These are phyloP conservation scores for Moringa oleifera DNA, from an alignment of 345 rosid species.

Conservation along the genomic window DNA sequence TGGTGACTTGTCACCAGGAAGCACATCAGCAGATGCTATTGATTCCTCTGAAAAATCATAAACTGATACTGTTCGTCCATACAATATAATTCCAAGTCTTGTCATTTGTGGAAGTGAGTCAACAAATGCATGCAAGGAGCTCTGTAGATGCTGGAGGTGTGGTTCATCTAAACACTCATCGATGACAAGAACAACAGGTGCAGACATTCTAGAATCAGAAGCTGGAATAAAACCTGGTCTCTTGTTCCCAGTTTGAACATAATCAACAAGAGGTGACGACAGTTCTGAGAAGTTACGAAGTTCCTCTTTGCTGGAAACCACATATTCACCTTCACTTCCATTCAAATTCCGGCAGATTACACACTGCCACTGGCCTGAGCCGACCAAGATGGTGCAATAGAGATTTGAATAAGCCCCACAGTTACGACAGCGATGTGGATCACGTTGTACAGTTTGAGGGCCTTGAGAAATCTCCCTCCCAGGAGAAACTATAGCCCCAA, in stretches of 20 bases:
- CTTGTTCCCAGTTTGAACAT: slow-evolving; percentile 78
- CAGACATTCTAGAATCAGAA: slow-evolving; percentile 80
- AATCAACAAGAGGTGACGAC: slow-evolving; percentile 74
- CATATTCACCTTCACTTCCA: slow-evolving; percentile 85
- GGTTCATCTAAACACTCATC: slow-evolving; percentile 98
- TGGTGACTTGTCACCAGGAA: slow-evolving; percentile 85
- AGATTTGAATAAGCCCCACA: slow-evolving; percentile 95
- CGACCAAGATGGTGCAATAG: slow-evolving; percentile 68
- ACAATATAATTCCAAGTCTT: slow-evolving; percentile 78
- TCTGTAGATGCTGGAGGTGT: slow-evolving; percentile 89
- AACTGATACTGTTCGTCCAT: slow-evolving; percentile 82
- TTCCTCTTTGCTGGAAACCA: slow-evolving; percentile 70
- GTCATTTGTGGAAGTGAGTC: slow-evolving; percentile 77
- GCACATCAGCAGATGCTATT: slow-evolving; percentile 93
- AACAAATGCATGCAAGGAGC: slow-evolving; percentile 93
- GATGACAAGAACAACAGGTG: slow-evolving; percentile 83
- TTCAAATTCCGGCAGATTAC: slow-evolving; percentile 66
- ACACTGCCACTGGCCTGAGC: slow-evolving; percentile 99
- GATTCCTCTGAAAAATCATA: slow-evolving; percentile 92
- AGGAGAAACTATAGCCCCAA: slow-evolving; percentile 89
- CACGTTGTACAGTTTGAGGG: slow-evolving; percentile 77
- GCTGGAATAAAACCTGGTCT: slow-evolving; percentile 84
- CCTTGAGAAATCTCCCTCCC: slow-evolving; percentile 77
- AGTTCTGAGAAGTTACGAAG: slow-evolving; percentile 70
- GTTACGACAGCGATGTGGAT: slow-evolving; percentile 80